Evolutionary conservation across 305 asterid species (phyloP).

Genomic region (Solanum hybrid): DNA sequence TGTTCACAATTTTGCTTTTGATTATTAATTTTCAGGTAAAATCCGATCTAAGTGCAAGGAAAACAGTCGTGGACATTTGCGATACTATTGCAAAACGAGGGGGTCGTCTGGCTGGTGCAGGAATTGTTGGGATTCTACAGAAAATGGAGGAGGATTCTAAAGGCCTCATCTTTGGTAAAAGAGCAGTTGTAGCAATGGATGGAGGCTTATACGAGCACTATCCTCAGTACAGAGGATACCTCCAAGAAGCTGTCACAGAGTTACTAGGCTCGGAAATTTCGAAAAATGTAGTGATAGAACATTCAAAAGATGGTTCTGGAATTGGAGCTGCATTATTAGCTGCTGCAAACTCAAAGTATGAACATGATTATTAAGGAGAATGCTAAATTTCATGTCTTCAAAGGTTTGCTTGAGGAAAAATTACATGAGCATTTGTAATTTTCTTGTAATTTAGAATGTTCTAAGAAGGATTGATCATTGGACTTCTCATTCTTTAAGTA

Average conservation of each 20-base stretch:
- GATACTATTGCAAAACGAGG: conserved; percentile 61
- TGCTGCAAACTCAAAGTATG: conserved; percentile 63
- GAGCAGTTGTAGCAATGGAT: conserved; percentile 80
- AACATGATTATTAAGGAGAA: conserved; percentile 19
- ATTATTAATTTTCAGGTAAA: conserved; percentile 22
- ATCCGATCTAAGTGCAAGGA: conserved; percentile 28
- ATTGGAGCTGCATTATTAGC: conserved; percentile 72
- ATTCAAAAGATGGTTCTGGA: conserved; percentile 81
- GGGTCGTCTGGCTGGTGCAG: conserved; percentile 70
- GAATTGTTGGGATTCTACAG: conserved; percentile 64
- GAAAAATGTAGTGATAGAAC: conserved; percentile 47
- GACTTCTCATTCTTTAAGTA: not conserved
- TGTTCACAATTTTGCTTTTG: not conserved
- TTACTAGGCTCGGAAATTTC: conserved; percentile 47
- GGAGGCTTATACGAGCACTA: conserved; percentile 75
- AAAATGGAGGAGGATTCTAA: conserved; percentile 63
- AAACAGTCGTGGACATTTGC: conserved; percentile 43
- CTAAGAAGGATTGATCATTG: not conserved
- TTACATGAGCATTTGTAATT: not conserved
- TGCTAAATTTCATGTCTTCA: not conserved
- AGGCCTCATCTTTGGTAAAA: conserved; percentile 48
- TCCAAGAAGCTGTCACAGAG: conserved; percentile 54
- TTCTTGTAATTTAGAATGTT: not conserved
- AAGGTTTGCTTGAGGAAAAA: not conserved
- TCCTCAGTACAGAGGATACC: conserved; percentile 55